Conservation (phyloP, 176 grass and related monocot species). For the Oryza meyeriana region DNA sequence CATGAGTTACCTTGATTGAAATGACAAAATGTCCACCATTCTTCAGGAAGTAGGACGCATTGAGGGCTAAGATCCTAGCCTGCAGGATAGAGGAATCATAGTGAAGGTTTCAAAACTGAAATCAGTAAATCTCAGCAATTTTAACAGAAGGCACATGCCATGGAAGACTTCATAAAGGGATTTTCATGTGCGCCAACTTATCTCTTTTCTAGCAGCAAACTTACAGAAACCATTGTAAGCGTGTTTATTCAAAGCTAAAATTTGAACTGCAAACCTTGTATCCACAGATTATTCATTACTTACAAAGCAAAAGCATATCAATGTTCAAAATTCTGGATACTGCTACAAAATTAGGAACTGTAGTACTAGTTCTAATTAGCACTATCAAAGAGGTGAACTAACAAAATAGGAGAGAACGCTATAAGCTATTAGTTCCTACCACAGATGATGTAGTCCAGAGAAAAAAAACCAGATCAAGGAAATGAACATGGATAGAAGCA, state of each 20-base stretch:
- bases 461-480: not conserved
- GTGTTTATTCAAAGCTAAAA: not conserved
- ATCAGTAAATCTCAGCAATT: not conserved
- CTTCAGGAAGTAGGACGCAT: conserved; percentile 86
- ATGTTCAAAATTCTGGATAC: not conserved
- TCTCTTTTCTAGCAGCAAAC: not conserved
- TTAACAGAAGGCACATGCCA: not conserved
- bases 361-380: not conserved
- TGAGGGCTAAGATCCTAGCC: conserved; percentile 92
- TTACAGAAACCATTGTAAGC: not conserved
- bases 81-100: conserved; percentile 27
- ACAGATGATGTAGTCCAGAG: not conserved
- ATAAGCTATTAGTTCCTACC: not conserved
- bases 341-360: not conserved
- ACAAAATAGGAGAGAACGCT: not conserved
- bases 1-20: conserved; percentile 71
- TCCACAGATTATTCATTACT: not conserved
- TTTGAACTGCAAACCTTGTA: not conserved
- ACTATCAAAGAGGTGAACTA: not conserved
- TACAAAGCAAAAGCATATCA: not conserved
- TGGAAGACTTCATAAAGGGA: not conserved
- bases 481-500: not conserved
- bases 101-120: not conserved
- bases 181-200: not conserved
- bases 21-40: conserved; percentile 93